Percentiles rank a stretch among this genome's conserved stretches.
Conservation (phyloP, 805 yeast species). For the Schwanniomyces sp. region DNA sequence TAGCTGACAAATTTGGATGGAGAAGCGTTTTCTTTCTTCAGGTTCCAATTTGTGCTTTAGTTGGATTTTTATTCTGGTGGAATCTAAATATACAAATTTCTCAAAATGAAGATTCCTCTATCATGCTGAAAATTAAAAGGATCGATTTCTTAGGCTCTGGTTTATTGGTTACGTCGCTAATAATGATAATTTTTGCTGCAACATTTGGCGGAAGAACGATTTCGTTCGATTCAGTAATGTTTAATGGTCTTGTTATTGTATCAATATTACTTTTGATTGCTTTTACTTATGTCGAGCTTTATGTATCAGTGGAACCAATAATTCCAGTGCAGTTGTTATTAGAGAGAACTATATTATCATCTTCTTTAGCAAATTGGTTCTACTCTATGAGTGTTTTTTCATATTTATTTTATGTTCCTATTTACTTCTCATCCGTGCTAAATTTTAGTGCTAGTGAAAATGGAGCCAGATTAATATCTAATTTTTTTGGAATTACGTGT, state of each 20-base stretch:
- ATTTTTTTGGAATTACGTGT: conserved; percentile 63
- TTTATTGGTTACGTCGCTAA: conserved; percentile 54
- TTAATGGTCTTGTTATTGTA: conserved; percentile 27
- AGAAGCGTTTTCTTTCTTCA: conserved; percentile 37
- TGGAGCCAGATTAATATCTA: conserved; percentile 60
- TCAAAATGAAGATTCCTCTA: conserved; percentile 46
- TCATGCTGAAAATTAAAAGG: conserved; percentile 49
- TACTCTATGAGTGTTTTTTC: conserved; percentile 66
- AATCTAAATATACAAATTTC: conserved; percentile 53
- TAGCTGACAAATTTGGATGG: conserved; percentile 57
- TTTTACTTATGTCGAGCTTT: conserved; percentile 53
- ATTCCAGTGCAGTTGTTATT: conserved; percentile 60
- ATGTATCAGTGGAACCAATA: conserved; percentile 60
- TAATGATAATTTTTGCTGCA: conserved; percentile 58
- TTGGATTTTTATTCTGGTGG: conserved; percentile 34
- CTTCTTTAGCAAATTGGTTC: conserved; percentile 68
- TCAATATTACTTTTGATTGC: conserved; percentile 34
- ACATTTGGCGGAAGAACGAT: conserved; percentile 62
- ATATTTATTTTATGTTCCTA: conserved; percentile 66
- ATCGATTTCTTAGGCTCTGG: conserved; percentile 66
- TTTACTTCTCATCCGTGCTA: conserved; percentile 57
- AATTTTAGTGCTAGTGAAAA: conserved; percentile 54
- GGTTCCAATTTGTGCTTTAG: conserved; percentile 41
- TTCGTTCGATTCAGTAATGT: conserved; percentile 43
- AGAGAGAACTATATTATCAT: conserved; percentile 58